These are phyloP conservation scores for Cordyceps javanica DNA, from an alignment of 2,329 filamentous ascomycete genomes.

Conservation along the genomic window DNA sequence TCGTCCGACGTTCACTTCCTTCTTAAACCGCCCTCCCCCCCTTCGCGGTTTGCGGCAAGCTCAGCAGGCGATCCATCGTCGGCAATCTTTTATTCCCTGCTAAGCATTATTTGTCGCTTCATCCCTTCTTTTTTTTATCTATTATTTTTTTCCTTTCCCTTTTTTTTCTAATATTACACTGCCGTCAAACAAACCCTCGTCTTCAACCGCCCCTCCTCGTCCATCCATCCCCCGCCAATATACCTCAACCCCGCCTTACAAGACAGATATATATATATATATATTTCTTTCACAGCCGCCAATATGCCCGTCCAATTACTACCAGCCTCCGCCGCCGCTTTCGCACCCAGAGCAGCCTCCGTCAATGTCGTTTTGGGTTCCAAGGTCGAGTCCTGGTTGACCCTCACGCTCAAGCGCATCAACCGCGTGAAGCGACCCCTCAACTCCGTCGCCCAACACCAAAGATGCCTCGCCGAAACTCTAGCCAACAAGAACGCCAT, in stretches of 20 bases:
- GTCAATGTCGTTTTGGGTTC: conserved; percentile 91
- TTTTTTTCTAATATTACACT: conserved; percentile 18
- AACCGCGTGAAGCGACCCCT: conserved; percentile 94
- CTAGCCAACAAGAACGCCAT: conserved; percentile 85
- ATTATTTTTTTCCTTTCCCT: conserved; percentile 19
- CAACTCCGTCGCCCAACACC: conserved; percentile 95
- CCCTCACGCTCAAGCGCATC: conserved; percentile 91
- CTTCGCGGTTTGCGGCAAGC: conserved; percentile 41
- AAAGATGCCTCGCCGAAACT: conserved; percentile 89
- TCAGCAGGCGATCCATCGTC: conserved; percentile 48
- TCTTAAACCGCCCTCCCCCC: conserved; percentile 18
- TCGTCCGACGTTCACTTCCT: conserved; percentile 54
- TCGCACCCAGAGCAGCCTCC: conserved; percentile 81
- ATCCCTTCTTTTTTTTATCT: conserved; percentile 37
- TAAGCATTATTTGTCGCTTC: conserved; percentile 48
- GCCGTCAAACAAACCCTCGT: conserved; percentile 12
- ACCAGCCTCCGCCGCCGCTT: conserved; percentile 91
- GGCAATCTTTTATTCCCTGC: conserved; percentile 22
- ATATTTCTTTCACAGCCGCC: conserved; percentile 20
- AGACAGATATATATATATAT: too few species aligned
- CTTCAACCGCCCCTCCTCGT: conserved; percentile 16
- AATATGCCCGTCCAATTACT: conserved; percentile 89
- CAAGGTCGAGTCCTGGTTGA: conserved; percentile 95
- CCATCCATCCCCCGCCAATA: conserved; percentile 19
- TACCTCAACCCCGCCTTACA: conserved; percentile 11